phyloP scores from a whole-genome alignment of 78 protist species.

The Dictyostelium intermedium region DNA sequence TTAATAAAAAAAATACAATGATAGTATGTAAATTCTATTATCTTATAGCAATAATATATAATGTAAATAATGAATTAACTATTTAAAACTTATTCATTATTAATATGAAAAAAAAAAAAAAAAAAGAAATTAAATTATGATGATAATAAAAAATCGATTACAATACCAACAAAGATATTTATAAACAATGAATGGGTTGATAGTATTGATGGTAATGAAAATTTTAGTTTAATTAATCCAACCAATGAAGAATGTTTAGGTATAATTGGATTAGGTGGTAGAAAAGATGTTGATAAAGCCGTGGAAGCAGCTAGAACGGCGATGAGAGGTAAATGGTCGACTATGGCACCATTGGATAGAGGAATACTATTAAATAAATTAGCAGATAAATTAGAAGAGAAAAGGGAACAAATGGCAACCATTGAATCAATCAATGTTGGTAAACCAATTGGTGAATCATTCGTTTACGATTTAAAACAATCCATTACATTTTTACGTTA shows the following conservation, averaged over 20 bases:
- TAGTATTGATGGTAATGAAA: slow-evolving; percentile 20
- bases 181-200: slow-evolving; percentile 34
- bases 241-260: slow-evolving; percentile 19
- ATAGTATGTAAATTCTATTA: too few species aligned
- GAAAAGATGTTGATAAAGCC: slow-evolving; percentile 81
- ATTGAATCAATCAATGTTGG: slow-evolving; percentile 85
- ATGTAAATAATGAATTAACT: too few species aligned
- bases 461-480: slow-evolving; percentile 48
- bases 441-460: slow-evolving; percentile 65
- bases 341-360: slow-evolving; percentile 16
- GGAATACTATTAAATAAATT: slow-evolving; percentile 52
- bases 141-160: background rate
- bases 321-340: slow-evolving; percentile 30
- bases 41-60: too few species aligned
- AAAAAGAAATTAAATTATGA: background rate
- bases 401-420: slow-evolving; percentile 45
- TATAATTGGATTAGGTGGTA: background rate
- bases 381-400: slow-evolving; percentile 83
- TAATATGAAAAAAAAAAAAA: too few species aligned
- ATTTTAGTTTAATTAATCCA: slow-evolving; percentile 9
- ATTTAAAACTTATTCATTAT: too few species aligned
- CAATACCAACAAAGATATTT: background rate
- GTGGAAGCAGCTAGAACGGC: slow-evolving; percentile 80
- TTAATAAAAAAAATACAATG: too few species aligned
- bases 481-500: slow-evolving; percentile 60